Percentiles rank a stretch among this genome's conserved stretches.
phyloP scores from a whole-genome alignment of 805 yeast genomes.

The Saccharomyces paradoxus region DNA sequence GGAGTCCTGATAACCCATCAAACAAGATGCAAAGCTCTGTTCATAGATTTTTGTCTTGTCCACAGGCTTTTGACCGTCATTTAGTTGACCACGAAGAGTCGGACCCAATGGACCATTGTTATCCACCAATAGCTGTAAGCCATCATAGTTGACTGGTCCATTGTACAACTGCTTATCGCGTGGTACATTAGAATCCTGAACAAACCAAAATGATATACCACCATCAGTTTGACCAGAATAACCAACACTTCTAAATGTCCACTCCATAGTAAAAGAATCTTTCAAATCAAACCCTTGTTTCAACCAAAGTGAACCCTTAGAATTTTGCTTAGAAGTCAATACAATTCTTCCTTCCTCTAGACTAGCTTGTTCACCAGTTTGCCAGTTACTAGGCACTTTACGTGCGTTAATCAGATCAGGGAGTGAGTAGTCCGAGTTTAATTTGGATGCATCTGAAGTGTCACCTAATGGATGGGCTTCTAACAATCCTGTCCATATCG shows the following conservation, averaged over 20 bases:
- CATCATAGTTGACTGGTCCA: conserved; percentile 54
- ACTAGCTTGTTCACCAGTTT: conserved; percentile 31
- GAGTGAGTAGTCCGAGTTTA: conserved; percentile 20
- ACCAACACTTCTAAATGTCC: conserved; percentile 56
- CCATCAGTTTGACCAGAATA: conserved; percentile 41
- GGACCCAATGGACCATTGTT: conserved; percentile 39
- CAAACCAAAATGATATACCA: conserved; percentile 52
- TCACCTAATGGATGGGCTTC: neutral
- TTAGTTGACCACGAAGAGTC: conserved; percentile 49
- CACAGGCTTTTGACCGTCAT: conserved; percentile 45
- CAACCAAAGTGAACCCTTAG: conserved; percentile 43
- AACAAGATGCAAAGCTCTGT: conserved; percentile 46
- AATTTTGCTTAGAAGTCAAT: conserved; percentile 37
- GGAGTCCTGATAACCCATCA: conserved; percentile 54
- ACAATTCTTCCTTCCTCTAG: conserved; percentile 48
- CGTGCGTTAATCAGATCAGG: conserved; percentile 34
- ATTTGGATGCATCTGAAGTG: neutral
- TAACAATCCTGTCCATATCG: neutral
- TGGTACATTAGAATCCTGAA: conserved; percentile 25
- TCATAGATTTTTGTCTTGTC: conserved; percentile 21
- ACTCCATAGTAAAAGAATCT: conserved; percentile 49
- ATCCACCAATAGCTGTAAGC: conserved; percentile 55
- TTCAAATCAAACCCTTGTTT: conserved; percentile 25
- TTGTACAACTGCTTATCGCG: conserved; percentile 36
- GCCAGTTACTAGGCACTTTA: conserved; percentile 32